These are phyloP conservation scores for Metahyphopichia silvanorum DNA, from an alignment of 805 yeast species.

Conservation along the genomic window DNA sequence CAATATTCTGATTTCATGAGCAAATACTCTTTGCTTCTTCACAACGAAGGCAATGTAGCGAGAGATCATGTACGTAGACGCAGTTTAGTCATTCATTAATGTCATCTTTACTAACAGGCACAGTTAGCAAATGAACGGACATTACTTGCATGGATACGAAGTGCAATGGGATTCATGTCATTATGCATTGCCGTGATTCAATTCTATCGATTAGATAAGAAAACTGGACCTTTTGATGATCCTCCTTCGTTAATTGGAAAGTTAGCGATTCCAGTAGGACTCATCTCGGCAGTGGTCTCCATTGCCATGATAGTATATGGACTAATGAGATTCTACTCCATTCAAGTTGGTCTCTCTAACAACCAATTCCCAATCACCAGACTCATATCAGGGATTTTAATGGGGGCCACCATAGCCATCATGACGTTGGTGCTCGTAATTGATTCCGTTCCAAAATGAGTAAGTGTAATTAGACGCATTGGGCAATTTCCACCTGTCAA, in stretches of 20 bases:
- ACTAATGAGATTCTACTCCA: slow-evolving; percentile 18
- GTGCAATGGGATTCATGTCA: slow-evolving; percentile 19
- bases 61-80: slow-evolving; percentile 32
- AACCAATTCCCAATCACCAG: slow-evolving; percentile 23
- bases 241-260: slow-evolving; percentile 4
- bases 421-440: slow-evolving; percentile 14
- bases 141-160: slow-evolving; percentile 27
- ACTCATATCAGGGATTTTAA: slow-evolving; percentile 12
- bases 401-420: slow-evolving; percentile 15
- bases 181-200: slow-evolving; percentile 22
- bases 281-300: slow-evolving; percentile 14
- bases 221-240: slow-evolving; percentile 4
- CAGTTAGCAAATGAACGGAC: slow-evolving; percentile 35
- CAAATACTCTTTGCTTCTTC: too few species aligned
- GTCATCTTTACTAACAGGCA: slow-evolving; percentile 14
- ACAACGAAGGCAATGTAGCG: slow-evolving; percentile 33
- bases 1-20: too few species aligned
- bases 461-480: neutral
- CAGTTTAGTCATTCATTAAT: neutral
- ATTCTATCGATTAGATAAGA: slow-evolving; percentile 15
- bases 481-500: neutral
- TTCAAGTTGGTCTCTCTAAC: slow-evolving; percentile 17
- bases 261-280: slow-evolving; percentile 15
- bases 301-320: slow-evolving; percentile 18
- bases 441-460: neutral